A percentile compares a stretch with the other conserved stretches of the same genome.
These are phyloP conservation scores for Fusarium bactridioides DNA, from an alignment of 2,329 filamentous ascomycete species.

Conservation along the genomic window DNA sequence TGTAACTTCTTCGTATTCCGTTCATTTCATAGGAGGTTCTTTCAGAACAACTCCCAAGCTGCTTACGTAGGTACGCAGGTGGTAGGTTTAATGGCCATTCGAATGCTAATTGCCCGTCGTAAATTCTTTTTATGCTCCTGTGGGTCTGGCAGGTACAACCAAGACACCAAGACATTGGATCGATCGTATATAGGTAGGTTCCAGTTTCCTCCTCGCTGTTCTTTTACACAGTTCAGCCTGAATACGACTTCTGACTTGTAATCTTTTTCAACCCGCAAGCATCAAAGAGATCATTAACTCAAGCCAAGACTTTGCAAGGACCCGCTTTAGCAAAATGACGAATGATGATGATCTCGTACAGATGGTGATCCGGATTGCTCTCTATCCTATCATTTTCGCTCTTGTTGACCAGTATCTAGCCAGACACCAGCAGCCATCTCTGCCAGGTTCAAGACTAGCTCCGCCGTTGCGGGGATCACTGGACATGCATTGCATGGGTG, in stretches of 20 bases:
- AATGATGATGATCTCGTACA: conserved; percentile 6
- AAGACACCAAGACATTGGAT: not conserved
- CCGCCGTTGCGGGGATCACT: not conserved
- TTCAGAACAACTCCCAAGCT: not conserved
- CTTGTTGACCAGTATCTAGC: not conserved
- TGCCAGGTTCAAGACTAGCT: not conserved
- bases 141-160: not conserved
- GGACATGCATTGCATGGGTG: conserved; percentile 9
- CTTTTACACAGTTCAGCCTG: not conserved
- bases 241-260: not conserved
- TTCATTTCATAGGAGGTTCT: not conserved
- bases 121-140: not conserved
- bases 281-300: not conserved
- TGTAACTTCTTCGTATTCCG: not conserved
- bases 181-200: not conserved
- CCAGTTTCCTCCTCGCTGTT: not conserved
- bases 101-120: not conserved
- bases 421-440: not conserved
- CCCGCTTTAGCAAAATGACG: conserved; percentile 12
- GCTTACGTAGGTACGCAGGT: not conserved
- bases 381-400: not conserved
- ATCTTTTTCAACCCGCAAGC: not conserved
- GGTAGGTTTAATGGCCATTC: not conserved
- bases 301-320: not conserved
- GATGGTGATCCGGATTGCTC: not conserved